Evolutionary conservation across 169 alveolate genomes (phyloP), one percentile per base, ranked within the genome.

Genomic region (Plasmodium gonderi): DNA sequence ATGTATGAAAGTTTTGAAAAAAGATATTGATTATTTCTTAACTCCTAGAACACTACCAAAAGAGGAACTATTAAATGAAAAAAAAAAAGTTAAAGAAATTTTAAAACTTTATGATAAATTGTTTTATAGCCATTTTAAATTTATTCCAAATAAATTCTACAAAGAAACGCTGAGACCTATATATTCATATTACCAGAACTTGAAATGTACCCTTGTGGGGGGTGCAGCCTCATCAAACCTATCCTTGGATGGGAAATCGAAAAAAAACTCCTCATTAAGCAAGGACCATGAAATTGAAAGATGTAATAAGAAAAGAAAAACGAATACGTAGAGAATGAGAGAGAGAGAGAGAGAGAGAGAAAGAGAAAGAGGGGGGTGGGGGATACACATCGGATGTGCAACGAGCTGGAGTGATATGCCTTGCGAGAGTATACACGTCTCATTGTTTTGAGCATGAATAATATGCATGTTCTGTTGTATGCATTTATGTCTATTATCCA

Each of bases 131-230:
- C 90, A 89, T 77, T 89, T 89, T 89, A 89, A 89, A 38, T 89
- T 89, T 65, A 89, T 78, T 31, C 94, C 94, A 60, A 89, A 78
- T 68, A 89, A 89, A 49, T 40, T 89, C 72, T 89, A 89, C 76
- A 89, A 89, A 69, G 94, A 89, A 89, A 76, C 81, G 49, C 49
- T 89, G 36, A 89, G 94, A 65, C 94, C 94, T 60, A 89, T 89
- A 4, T 89, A 89, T 77, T 76, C 94, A 1, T 89, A 89, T 42
- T 89, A 89, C 69, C 94, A 89, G 74, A 76, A 78, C 64, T 78
- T 89, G 83, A 89, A 89, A 23, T 72, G 67, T 31, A 77, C 74
- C 20, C 79, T 89, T 7, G 85, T 12, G 5, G 79, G 79, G 33
- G 89, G 79, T n/a, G 51, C 20, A 4, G 2, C 8, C n/a, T n/a